Evolutionary conservation across 140 eudicot genomes (phyloP).

Genomic region (Cichorium intybus): DNA sequence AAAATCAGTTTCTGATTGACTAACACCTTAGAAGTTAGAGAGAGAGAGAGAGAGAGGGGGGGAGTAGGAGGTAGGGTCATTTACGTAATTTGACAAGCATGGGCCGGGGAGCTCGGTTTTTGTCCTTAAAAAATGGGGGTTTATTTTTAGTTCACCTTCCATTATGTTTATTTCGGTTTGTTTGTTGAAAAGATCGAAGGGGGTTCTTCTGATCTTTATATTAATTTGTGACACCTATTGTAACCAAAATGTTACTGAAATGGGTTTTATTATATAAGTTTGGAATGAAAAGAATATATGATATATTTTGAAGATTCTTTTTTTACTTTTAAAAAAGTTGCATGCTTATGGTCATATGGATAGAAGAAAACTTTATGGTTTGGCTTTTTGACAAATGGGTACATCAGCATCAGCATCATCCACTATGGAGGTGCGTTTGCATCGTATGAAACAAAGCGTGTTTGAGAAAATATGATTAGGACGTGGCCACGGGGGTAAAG

Average conservation of each 20-base stretch:
- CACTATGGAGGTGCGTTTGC: conserved; percentile 35
- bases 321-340: conserved; percentile 39
- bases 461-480: conserved; percentile 45
- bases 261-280: conserved; percentile 14
- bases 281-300: conserved; percentile 6
- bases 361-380: conserved; percentile 29
- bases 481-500: conserved; percentile 38
- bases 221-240: conserved; percentile 20
- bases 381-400: conserved; percentile 29
- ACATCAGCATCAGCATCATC: conserved; percentile 23
- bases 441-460: conserved; percentile 52
- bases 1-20: conserved; percentile 55
- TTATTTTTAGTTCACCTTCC: conserved; percentile 59
- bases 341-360: conserved; percentile 24
- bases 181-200: conserved; percentile 26
- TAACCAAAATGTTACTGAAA: conserved; percentile 42
- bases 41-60: no score
- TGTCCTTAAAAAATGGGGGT: conserved; percentile 47
- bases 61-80: conserved; percentile 30
- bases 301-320: conserved; percentile 17
- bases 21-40: conserved; percentile 47
- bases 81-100: conserved; percentile 19
- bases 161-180: conserved; percentile 16
- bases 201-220: conserved; percentile 25
- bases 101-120: conserved; percentile 39